Percentiles rank a stretch among this genome's conserved stretches.
Conservation (phyloP, 768 basidiomycete genomes). For the Mycena polygramma region DNA sequence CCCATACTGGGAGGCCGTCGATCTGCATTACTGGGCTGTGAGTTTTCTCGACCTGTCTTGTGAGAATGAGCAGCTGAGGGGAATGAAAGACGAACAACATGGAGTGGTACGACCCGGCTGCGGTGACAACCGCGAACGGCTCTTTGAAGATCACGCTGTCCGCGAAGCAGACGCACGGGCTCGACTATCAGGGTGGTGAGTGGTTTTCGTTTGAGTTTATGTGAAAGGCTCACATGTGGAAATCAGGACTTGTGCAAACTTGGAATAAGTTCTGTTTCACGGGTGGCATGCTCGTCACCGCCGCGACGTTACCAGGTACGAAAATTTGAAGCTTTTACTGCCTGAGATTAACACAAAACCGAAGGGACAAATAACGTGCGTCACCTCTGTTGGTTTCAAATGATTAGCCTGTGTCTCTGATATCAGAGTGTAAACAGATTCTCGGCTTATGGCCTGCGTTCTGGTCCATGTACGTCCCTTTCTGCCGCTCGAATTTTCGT, state of each 20-base stretch:
- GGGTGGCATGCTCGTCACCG: conserved; percentile 74
- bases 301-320: conserved; percentile 77
- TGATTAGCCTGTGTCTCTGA: too few relatives aligned
- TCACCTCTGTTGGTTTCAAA: too few relatives aligned
- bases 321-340: too few relatives aligned
- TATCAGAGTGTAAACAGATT: too few relatives aligned
- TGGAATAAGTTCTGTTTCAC: conserved; percentile 74
- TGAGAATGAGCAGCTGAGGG: too few relatives aligned
- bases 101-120: conserved; percentile 85
- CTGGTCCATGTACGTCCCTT: conserved; percentile 67
- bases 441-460: conserved; percentile 89
- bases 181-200: conserved; percentile 65
- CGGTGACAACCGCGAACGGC: conserved; percentile 81
- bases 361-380: too few relatives aligned
- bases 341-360: too few relatives aligned
- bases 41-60: too few relatives aligned
- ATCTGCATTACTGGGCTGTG: conserved; percentile 86
- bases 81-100: conserved; percentile 71
- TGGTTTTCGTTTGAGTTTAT: neutral
- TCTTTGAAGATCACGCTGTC: conserved; percentile 81
- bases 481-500: neutral
- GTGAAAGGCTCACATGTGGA: neutral
- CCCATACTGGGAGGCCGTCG: conserved; percentile 72
- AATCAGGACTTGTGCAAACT: conserved; percentile 16
- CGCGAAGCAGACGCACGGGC: conserved; percentile 73